phyloP scores from a whole-genome alignment of 2,329 filamentous ascomycete genomes.

The Ceratocystis harringtonii region DNA sequence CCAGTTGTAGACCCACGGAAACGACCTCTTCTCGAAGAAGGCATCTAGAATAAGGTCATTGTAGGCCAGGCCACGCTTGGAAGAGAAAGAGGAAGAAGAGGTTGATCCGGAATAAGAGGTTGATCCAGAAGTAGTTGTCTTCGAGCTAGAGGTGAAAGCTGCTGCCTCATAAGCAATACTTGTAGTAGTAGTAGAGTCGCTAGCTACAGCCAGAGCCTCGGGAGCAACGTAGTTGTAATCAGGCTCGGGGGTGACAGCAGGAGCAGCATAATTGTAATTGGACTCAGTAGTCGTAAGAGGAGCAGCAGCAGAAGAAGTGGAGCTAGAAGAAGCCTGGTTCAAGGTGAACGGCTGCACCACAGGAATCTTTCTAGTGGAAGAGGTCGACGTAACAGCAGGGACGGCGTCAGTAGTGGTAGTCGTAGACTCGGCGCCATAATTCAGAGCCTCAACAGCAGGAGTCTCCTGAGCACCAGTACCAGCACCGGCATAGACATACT shows the following conservation, averaged over 20 bases:
- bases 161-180: constrained; percentile 15
- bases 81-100: constrained; percentile 20
- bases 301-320: neutral
- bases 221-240: neutral
- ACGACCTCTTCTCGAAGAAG: constrained; percentile 30
- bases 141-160: constrained; percentile 14
- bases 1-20: constrained; percentile 57
- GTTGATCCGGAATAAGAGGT: constrained; percentile 14
- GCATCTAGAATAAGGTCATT: constrained; percentile 40
- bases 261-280: neutral
- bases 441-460: neutral
- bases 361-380: neutral
- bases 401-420: neutral
- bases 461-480: constrained; percentile 9
- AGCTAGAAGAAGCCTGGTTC: neutral
- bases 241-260: neutral
- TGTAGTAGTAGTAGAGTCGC: constrained; percentile 19
- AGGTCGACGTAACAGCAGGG: constrained; percentile 6
- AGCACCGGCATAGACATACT: constrained; percentile 22
- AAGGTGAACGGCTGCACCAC: neutral
- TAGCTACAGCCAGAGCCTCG: constrained; percentile 12
- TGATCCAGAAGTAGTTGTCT: constrained; percentile 18
- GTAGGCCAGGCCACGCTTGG: constrained; percentile 56
- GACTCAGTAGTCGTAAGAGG: neutral
- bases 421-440: neutral